Percentiles rank a stretch among this genome's conserved stretches.
Evolutionary conservation across 495 filamentous ascomycete species (phyloP).

Genomic region (Aspergillus heteromorphus): DNA sequence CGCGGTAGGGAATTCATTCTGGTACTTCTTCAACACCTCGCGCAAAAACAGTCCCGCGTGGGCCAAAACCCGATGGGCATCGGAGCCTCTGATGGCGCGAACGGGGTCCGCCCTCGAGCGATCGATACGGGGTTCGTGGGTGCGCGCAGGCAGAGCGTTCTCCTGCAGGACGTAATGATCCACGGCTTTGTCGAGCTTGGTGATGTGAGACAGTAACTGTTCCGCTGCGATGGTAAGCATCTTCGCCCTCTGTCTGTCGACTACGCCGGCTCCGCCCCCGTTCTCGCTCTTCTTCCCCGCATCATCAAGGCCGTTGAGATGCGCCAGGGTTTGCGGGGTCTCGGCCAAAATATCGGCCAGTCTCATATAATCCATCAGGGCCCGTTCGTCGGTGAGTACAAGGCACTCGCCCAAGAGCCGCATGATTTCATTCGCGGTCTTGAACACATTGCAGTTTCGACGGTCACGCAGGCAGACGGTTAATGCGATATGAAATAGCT

Average conservation of each 20-base stretch:
- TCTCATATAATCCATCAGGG: slow-evolving; percentile 27
- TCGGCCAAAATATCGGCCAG: slow-evolving; percentile 19
- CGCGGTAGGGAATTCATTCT: slow-evolving; percentile 12
- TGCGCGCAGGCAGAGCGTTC: too few relatives aligned
- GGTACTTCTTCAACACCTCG: slow-evolving; percentile 28
- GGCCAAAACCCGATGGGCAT: too few relatives aligned
- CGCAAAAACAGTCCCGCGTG: slow-evolving; percentile 1
- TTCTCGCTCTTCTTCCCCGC: slow-evolving; percentile 5
- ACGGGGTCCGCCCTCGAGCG: too few relatives aligned
- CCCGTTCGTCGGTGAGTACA: slow-evolving; percentile 31
- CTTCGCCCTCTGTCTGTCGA: slow-evolving; percentile 24
- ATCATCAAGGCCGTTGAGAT: slow-evolving; percentile 22
- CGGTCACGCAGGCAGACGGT: slow-evolving; percentile 63
- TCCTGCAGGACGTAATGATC: slow-evolving; percentile 5
- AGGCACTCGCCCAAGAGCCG: slow-evolving; percentile 44
- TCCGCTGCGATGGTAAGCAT: slow-evolving; percentile 21
- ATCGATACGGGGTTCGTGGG: too few relatives aligned
- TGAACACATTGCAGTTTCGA: slow-evolving; percentile 58
- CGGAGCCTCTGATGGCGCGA: too few relatives aligned
- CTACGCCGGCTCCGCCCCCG: slow-evolving; percentile 18
- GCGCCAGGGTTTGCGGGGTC: slow-evolving; percentile 29
- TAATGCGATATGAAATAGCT: slow-evolving; percentile 68
- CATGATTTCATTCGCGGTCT: slow-evolving; percentile 52
- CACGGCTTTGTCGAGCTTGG: slow-evolving; percentile 28
- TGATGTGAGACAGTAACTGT: slow-evolving; percentile 23